Base-by-base conservation (phyloP, 2,329 filamentous ascomycete genomes). In the Sclerotinia trifoliorum region DNA sequence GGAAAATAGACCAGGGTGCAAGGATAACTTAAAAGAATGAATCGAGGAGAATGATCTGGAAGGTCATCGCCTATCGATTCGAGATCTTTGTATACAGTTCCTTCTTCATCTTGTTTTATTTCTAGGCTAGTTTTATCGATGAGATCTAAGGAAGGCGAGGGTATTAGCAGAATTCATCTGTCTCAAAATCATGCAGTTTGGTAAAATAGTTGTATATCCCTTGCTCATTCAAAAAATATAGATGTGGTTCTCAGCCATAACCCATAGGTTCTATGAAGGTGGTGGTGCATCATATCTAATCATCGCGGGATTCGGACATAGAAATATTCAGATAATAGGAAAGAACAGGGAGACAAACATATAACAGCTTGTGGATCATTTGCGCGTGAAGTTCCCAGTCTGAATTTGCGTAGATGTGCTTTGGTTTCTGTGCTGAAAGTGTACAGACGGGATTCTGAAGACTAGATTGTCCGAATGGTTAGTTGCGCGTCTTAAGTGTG, bases 111-210 rank as follows among this genome's bases (percentile, higher is more conserved):
- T 75, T 93, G 89, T 74, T 88, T 90, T 81, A 99, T 96, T 81
- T 98, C 94, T 77, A 96, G 86, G 67, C 87, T 95, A 76, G 90
- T 88, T 80, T 92, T 92, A 80, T 98, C 92, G 83, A 98, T 97
- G 78, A 92, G 82, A 80, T 96, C 92, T 96, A 19, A 13, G 32
- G n/a, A 48, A 51, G 39, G 19, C 19, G 15, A 51, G 60, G 46
- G 15, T 26, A 26, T 63, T n/a, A 63, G 60, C 46, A 39, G 21
- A 42, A 15, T 26, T 51, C 60, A 17, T 51, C 1, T 5, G 8
- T 4, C 1, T 11, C 6, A 24, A 42, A 39, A 5, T 17, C n/a
- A 2, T 8, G n/a, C 7, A 51, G n/a, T 26, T 13, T 11, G 8
- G 17, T 48, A 24, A 63, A 39, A 26, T n/a, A 19, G 3, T 35